Base-by-base conservation (phyloP, 345 rosid genomes). In the Brassica rapa region DNA sequence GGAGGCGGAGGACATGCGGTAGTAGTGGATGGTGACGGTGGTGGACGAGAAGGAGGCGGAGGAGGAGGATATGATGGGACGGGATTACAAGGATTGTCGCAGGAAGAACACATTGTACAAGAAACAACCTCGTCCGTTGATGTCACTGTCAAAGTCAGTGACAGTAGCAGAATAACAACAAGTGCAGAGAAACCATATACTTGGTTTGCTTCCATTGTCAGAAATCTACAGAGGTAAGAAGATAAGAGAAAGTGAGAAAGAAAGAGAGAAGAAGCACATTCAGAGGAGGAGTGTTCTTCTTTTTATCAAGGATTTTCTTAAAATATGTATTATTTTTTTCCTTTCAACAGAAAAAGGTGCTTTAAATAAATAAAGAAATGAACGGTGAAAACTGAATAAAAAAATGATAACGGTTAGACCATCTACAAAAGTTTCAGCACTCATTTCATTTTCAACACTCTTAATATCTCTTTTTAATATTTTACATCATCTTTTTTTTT, bases 31-130 rank as follows among this genome's bases (percentile, higher is more conserved):
- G 91, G 83, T 56, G 82, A 67, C 1, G 90, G 83, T 64, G 82
- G 82, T 0, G 93, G 90, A 79, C 57, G 82, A 59, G 82, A 73
- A 6, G 92, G 88, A 0, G 93, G 84, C 0, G 90, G 80, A 0
- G 75, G 88, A 0, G 94, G 80, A 0, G 76, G 87, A 0, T 90
- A 83, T 0, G 90, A 59, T 8, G 84, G 87, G 59, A 37, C 75
- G 1, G 76, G 88, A 30, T 35, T 83, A 72, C 89, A 87, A 5
- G 94, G 96, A 76, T 85, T 88, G 15, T 88, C 89, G 53, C 98
- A 92, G 0, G 89, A 77, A 8, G 97, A 66, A 85, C 98, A 94
- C 97, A 91, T 88, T 82, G 97, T 90, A 85, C 98, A 94, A 9
- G 90, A 90, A 80, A 83, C 83, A 81, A 83, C 82, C 78, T 88